phyloP scores from a whole-genome alignment of 129 eudicot genomes.

The Artemisia argyi region DNA sequence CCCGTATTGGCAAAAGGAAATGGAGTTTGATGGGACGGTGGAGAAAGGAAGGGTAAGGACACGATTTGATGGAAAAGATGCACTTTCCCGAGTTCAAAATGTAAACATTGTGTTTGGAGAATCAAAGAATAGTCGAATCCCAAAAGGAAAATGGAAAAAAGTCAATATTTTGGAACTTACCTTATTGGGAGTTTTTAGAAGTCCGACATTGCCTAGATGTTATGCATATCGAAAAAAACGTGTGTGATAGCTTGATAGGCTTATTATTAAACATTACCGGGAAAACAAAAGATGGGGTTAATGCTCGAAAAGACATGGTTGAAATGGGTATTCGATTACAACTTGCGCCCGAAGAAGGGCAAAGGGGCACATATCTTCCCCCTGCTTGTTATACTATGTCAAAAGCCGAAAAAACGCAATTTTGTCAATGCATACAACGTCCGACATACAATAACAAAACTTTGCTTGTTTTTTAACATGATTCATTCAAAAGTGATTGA shows the following conservation, averaged over 20 bases:
- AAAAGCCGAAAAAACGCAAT: background rate
- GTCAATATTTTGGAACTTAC: slow-evolving; percentile 2
- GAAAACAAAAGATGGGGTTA: slow-evolving; percentile 1
- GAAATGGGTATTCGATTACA: background rate
- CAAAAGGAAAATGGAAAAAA: background rate
- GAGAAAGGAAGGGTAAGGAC: background rate
- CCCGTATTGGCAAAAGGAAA: background rate
- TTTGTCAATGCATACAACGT: background rate
- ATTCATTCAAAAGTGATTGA: no score
- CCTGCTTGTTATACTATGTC: slow-evolving; percentile 3
- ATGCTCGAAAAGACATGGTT: background rate
- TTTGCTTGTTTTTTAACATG: no score
- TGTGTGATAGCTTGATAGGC: background rate
- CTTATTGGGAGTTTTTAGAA: background rate
- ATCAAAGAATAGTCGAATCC: background rate
- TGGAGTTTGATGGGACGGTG: background rate
- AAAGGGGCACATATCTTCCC: background rate
- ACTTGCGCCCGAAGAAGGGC: background rate
- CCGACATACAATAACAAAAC: no score
- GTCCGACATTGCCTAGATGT: background rate
- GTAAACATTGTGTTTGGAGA: background rate
- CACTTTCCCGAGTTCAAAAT: background rate
- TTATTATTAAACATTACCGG: no score
- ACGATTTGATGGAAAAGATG: background rate
- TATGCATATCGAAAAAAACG: background rate